phyloP scores from a whole-genome alignment of 1,284 basidiomycete genomes.

The Coniferiporia weirii region DNA sequence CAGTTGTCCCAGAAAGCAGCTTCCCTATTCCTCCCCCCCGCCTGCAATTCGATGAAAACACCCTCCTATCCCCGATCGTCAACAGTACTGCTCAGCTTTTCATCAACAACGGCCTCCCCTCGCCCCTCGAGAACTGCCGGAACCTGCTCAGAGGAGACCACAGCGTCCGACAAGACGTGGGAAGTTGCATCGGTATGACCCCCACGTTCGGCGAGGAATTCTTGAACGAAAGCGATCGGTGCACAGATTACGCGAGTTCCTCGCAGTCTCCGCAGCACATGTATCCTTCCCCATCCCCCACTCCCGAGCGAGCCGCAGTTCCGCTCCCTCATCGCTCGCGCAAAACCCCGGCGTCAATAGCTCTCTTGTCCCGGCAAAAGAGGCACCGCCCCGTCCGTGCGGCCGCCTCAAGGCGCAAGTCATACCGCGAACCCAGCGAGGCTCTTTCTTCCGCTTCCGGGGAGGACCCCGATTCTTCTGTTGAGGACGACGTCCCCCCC shows the following conservation, averaged over 20 bases:
- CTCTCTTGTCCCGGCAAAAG: too few relatives aligned
- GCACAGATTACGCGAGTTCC: background rate
- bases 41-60: background rate
- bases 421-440: background rate
- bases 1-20: background rate
- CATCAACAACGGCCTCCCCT: background rate
- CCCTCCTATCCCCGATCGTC: background rate
- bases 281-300: conserved; percentile 8
- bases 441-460: background rate
- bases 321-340: background rate
- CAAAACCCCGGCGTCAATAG: background rate
- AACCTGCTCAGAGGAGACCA: background rate
- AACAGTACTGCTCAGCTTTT: background rate
- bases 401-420: background rate
- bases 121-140: background rate
- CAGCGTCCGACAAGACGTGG: background rate
- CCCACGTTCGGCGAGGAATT: too few relatives aligned
- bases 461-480: background rate
- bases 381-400: background rate
- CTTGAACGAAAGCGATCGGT: too few relatives aligned
- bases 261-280: background rate
- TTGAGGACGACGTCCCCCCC: background rate
- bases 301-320: background rate
- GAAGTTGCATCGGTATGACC: too few relatives aligned
- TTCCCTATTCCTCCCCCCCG: background rate